phyloP scores from a whole-genome alignment of 192 early-diverging fungal genomes.

The Entomortierella parvispora region DNA sequence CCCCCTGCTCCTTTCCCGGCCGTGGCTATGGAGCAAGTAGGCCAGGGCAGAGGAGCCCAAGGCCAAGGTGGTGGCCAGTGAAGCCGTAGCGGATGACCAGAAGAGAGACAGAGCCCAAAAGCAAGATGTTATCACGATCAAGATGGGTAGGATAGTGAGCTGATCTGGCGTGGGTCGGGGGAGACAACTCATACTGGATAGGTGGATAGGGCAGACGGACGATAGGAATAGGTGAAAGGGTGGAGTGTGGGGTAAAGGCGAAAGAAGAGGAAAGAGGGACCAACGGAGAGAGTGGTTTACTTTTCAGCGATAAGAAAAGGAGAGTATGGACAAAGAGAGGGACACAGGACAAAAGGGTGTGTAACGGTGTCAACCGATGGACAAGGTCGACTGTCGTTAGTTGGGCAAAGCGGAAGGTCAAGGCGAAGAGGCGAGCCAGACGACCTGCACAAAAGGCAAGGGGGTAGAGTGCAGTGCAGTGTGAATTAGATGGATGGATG shows the following conservation, averaged over 20 bases:
- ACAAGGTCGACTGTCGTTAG: too few species aligned
- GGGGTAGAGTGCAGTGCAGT: not conserved
- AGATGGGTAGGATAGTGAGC: not conserved
- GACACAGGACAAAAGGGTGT: too few species aligned
- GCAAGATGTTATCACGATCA: constrained; percentile 2
- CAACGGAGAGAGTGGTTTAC: not conserved
- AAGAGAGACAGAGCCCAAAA: constrained; percentile 28
- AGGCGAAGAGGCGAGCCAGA: too few species aligned
- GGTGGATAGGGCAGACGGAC: too few species aligned
- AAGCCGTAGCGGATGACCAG: constrained; percentile 1
- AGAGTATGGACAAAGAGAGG: too few species aligned
- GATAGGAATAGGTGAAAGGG: too few species aligned
- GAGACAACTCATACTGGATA: constrained; percentile 3
- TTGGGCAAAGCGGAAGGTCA: too few species aligned
- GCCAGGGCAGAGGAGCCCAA: constrained; percentile 13
- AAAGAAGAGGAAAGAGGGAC: not conserved
- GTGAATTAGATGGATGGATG: not conserved
- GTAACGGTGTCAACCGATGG: too few species aligned
- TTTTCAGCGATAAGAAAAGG: too few species aligned
- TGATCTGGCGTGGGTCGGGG: constrained; percentile 2
- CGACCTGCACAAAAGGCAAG: too few species aligned
- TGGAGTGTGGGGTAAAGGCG: not conserved
- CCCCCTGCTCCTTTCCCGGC: not conserved
- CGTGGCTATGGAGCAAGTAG: not conserved
- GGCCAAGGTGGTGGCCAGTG: not conserved